Evolutionary conservation across 78 protist species (phyloP), one percentile per base, ranked within the genome.

Genomic region (Polysphondylium violaceum): DNA sequence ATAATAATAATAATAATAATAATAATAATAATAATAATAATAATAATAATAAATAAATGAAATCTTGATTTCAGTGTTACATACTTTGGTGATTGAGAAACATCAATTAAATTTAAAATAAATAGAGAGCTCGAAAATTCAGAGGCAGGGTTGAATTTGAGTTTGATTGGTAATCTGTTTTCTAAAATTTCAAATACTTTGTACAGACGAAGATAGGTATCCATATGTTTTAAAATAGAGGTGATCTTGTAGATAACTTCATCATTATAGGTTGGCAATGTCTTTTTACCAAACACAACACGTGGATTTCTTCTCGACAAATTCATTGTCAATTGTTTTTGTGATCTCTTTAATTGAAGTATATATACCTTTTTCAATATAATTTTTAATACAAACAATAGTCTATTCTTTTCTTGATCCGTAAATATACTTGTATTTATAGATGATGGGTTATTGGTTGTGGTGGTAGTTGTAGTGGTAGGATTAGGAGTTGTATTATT

Each of bases 331-430:
- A 81, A 53, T 40, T 81, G 89, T 81, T 67, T 81, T 40, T 81
- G 89, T 25, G 89, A 65, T 81, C 89, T 47, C 40, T 68, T 81
- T 6, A 81, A 12, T 81, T 81, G 89, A 11, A 81, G 65, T 16
- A 44, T 59, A 19, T 55, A 53, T 14, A 81, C 68, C 56, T 81
- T 81, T 25, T 68, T 67, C 21, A 81, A 72, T 16, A 44, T 19
- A 19, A 43, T 55, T 55, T 81, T 81, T 56, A 81, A 25, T 14
- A 81, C 89, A 81, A 51, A 81, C 23, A 81, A 40, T 31, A 81
- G 29, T 67, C 89, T 50, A 63, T 76, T 63, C 27, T 35, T 53
- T 55, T 76, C 59, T 47, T 76, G 74, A 69, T 69, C 76, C 0
- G 76, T 33, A 25, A 33, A 43, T 27, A 69, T 69, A 11, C 75